Evolutionary conservation across 106 monocot species (phyloP).

Genomic region (Vanilla planifolia): DNA sequence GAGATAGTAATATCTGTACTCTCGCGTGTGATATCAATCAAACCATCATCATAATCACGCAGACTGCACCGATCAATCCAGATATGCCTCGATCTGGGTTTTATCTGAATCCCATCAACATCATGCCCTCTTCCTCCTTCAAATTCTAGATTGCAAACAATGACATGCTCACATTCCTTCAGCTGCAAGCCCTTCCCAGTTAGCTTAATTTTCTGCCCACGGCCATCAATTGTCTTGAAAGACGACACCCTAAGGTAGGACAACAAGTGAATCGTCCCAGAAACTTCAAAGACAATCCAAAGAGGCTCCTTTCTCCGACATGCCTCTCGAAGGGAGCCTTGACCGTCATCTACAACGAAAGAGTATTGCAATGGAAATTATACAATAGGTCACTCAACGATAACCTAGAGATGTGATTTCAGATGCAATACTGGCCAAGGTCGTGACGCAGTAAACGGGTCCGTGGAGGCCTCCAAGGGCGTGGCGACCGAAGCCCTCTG

Average conservation of each 20-base stretch:
- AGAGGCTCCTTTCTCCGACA: conserved; percentile 78
- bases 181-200: conserved; percentile 81
- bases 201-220: conserved; percentile 67
- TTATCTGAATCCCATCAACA: conserved; percentile 96
- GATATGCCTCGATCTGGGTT: conserved; percentile 83
- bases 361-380: not conserved
- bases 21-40: conserved; percentile 87
- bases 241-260: conserved; percentile 81
- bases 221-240: conserved; percentile 93
- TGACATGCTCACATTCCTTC: conserved; percentile 88
- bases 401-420: too few species aligned
- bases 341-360: conserved; percentile 57
- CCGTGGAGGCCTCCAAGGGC: conserved; percentile 82
- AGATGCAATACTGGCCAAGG: conserved; percentile 51
- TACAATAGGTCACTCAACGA: too few species aligned
- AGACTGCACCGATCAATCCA: conserved; percentile 95
- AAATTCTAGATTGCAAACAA: conserved; percentile 84
- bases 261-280: conserved; percentile 70
- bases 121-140: conserved; percentile 96
- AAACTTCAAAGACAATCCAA: conserved; percentile 96
- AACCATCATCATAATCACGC: conserved; percentile 80
- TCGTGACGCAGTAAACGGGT: conserved; percentile 60
- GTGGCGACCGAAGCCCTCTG: conserved; percentile 85
- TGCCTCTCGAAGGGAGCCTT: conserved; percentile 75
- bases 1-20: conserved; percentile 95